Evolutionary conservation across 1,139 yeast genomes (phyloP).

Genomic region (Diutina siamensis): DNA sequence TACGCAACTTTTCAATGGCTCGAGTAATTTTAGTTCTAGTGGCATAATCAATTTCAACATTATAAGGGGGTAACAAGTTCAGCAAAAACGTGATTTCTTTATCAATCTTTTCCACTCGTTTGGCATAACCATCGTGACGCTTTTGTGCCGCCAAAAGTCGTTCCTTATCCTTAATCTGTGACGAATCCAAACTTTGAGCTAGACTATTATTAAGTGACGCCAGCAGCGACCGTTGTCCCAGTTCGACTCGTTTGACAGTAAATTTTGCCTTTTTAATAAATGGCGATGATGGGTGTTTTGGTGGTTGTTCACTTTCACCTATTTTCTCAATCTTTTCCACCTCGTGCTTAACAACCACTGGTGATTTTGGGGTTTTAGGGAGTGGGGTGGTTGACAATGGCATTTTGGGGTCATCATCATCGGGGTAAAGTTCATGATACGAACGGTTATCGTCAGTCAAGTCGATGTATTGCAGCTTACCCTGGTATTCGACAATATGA

Average conservation of each 20-base stretch:
- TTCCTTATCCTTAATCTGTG: neutral
- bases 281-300: neutral
- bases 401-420: neutral
- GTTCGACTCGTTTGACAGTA: slow-evolving; percentile 1
- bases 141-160: slow-evolving; percentile 16
- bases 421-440: no score
- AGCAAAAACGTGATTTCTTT: slow-evolving; percentile 31
- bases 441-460: neutral
- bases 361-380: no score
- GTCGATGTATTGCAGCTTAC: no score
- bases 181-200: neutral
- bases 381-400: no score
- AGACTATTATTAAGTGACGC: neutral
- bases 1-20: slow-evolving; percentile 32
- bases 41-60: slow-evolving; percentile 33
- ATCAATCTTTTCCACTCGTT: slow-evolving; percentile 25
- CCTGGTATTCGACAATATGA: neutral
- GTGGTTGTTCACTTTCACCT: neutral
- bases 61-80: slow-evolving; percentile 33
- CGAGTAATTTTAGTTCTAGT: slow-evolving; percentile 30
- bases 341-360: neutral
- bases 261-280: slow-evolving; percentile 1
- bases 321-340: neutral
- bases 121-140: slow-evolving; percentile 26
- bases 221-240: neutral